Evolutionary conservation across 225 moss, liverwort and hornwort genomes (phyloP).

Genomic region (Marchantia paleacea): DNA sequence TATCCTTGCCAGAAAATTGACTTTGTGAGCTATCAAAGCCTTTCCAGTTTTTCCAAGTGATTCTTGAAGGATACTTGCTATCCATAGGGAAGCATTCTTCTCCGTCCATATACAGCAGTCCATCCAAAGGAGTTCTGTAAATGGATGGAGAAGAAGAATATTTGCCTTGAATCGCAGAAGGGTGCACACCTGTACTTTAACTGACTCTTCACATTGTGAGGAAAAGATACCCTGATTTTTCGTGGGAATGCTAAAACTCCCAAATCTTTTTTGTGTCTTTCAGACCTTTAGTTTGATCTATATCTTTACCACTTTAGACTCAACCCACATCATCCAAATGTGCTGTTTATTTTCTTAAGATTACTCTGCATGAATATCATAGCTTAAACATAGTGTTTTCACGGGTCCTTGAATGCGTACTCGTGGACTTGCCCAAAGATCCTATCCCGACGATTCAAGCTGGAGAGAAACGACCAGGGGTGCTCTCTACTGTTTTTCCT

Average conservation of each 20-base stretch:
- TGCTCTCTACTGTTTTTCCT: slow-evolving; percentile 49
- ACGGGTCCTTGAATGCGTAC: slow-evolving; percentile 18
- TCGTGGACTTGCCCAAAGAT: slow-evolving; percentile 16
- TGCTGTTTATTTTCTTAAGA: background rate
- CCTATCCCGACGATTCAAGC: slow-evolving; percentile 15
- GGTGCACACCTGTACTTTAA: background rate
- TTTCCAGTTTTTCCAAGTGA: background rate
- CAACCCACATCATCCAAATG: background rate
- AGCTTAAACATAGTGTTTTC: background rate
- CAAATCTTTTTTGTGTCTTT: background rate
- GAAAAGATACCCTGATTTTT: background rate
- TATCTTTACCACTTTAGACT: background rate
- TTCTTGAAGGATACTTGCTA: background rate
- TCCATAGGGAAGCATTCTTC: background rate
- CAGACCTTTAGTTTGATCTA: background rate
- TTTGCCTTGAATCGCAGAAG: background rate
- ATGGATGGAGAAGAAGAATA: too few relatives aligned
- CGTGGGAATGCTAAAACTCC: background rate
- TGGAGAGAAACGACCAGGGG: slow-evolving; percentile 42
- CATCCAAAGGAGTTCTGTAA: background rate
- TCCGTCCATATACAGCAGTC: background rate
- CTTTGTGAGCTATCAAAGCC: background rate
- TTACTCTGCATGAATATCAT: background rate
- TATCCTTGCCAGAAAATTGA: background rate
- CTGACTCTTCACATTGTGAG: background rate